Evolutionary conservation across 2,329 filamentous ascomycete genomes (phyloP), one percentile per base, ranked within the genome.

Genomic region (Aspergillus sp.): DNA sequence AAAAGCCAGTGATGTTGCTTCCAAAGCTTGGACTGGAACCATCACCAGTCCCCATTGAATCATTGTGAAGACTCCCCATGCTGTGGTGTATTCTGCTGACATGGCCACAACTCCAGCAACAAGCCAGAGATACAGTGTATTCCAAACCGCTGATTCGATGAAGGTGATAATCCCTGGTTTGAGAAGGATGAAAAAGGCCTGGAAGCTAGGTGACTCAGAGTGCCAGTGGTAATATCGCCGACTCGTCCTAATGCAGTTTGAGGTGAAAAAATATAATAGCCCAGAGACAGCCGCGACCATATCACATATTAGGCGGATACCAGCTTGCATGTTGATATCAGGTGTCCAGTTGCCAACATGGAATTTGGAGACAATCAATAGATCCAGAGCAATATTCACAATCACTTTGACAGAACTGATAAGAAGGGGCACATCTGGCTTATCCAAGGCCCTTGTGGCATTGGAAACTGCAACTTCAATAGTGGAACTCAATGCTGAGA

Each of bases 31-130:
- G 2, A 19, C 19, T 19, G 19, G 19, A 19, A 19, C 19, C 83
- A 88, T 88, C 29, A 88, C 69, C 1, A 88, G 19, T 32, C 83
- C 84, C 83, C 83, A 87, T 9, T 83, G 75, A 38, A 88, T 87
- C 0, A 82, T 87, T 46, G 78, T 84, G 67, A 88, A 88, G 7
- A 87, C 71, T 1, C 82, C 80, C 83, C 83, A 88, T 0, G 83
- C 82, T 0, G 83, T 87, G 0, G 82, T 80, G 60, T 88, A 88
- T 5, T 79, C 74, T 0, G 69, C 64, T 0, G 83, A 82, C 48
- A 88, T 70, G 0, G 75, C 67, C 0, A 88, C 75, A 12, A 88
- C 83, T 4, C 74, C 79, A 44, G 69, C 75, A 0, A 88, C 75
- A 0, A 88, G 71, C 83, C 83, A 88, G 0, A 88, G 74, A 49